These are phyloP conservation scores for Willaertia magna DNA, from an alignment of 208 protist genomes.

Conservation along the genomic window DNA sequence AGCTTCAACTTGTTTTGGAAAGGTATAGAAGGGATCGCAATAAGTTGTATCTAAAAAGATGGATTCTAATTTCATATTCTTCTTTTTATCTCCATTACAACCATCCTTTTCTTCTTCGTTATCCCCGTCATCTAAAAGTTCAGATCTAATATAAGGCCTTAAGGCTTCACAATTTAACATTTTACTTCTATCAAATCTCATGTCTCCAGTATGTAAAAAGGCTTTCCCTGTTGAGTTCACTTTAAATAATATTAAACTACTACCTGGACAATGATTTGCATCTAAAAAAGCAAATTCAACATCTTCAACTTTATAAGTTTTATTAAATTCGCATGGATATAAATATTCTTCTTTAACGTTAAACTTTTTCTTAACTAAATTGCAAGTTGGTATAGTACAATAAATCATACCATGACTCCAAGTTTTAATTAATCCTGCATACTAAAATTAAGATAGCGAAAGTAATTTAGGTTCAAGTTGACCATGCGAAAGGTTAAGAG, in stretches of 20 bases:
- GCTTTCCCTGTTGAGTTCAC: constrained; percentile 14
- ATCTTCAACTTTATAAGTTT: neutral
- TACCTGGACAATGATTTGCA: constrained; percentile 40
- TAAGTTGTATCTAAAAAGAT: constrained; percentile 37
- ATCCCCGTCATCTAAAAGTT: neutral
- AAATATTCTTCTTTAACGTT: neutral
- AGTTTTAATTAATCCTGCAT: neutral
- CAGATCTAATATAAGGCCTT: neutral
- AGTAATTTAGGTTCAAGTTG: neutral
- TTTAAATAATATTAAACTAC: constrained; percentile 37
- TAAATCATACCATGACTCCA: neutral
- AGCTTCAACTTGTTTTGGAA: constrained; percentile 18
- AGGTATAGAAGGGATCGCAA: constrained; percentile 22
- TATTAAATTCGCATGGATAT: neutral
- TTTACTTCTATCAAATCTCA: constrained; percentile 9
- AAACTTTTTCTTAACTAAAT: neutral
- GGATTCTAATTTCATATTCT: constrained; percentile 2
- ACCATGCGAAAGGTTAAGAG: no score
- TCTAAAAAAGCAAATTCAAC: constrained; percentile 13
- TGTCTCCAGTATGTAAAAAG: constrained; percentile 38
- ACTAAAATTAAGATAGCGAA: neutral
- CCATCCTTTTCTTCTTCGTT: neutral
- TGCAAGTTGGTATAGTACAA: neutral
- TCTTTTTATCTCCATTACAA: neutral
- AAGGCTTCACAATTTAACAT: neutral